Conservation (phyloP, 163 green algal genomes). For the Coccomyxa subellipsoidea region DNA sequence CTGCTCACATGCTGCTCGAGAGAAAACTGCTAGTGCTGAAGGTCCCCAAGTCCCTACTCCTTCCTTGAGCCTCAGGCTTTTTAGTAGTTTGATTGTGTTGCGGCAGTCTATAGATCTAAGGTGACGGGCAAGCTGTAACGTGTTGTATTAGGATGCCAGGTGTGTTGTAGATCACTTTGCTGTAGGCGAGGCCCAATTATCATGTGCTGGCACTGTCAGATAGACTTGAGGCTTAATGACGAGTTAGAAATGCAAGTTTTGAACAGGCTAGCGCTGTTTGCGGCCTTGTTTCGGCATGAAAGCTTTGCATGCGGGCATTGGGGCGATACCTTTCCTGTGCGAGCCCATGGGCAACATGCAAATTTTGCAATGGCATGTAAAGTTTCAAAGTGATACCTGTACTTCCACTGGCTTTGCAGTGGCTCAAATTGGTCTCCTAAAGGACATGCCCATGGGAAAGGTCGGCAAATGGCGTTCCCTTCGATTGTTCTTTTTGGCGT, state of each 20-base stretch:
- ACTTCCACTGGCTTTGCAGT: too few species aligned
- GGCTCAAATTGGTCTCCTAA: too few species aligned
- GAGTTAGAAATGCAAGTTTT: too few species aligned
- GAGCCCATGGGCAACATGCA: too few species aligned
- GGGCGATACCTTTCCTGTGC: too few species aligned
- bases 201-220: neutral
- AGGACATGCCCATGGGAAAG: too few species aligned
- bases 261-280: too few species aligned
- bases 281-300: too few species aligned
- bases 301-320: too few species aligned
- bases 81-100: neutral
- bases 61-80: neutral
- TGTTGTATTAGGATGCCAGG: neutral
- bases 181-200: neutral
- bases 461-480: neutral
- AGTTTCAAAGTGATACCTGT: neutral
- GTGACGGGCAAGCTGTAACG: neutral
- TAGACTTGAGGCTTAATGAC: neutral
- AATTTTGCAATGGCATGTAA: neutral
- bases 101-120: neutral
- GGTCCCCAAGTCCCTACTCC: neutral
- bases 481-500: neutral
- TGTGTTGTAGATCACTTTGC: neutral
- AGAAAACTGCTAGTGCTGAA: too few species aligned
- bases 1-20: too few species aligned